These are phyloP conservation scores for Dioscorea zingiberensis DNA, from an alignment of 106 monocot species.

Conservation along the genomic window DNA sequence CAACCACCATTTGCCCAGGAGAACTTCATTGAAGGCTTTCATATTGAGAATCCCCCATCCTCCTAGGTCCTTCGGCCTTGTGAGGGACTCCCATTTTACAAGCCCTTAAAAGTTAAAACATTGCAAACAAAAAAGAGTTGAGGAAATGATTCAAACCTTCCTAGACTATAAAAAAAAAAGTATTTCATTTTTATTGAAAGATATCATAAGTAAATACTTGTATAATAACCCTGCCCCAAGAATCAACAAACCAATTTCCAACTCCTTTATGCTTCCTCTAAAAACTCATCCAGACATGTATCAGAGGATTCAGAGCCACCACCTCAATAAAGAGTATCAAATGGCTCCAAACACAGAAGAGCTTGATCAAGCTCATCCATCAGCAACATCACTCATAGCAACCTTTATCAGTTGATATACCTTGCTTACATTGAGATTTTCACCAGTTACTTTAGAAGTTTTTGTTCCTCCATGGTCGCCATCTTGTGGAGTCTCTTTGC, in stretches of 20 bases:
- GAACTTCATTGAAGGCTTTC: too few relatives aligned
- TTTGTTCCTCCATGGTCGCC: constrained; percentile 15
- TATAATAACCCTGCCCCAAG: background rate
- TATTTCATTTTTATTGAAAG: background rate
- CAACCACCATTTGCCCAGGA: too few relatives aligned
- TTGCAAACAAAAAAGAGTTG: background rate
- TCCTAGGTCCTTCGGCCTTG: too few relatives aligned
- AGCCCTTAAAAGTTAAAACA: too few relatives aligned
- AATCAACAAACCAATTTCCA: background rate
- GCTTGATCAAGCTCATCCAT: constrained; percentile 7
- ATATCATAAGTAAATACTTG: background rate
- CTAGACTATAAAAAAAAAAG: background rate
- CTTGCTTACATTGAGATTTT: constrained; percentile 19
- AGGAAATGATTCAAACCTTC: background rate
- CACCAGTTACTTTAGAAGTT: constrained; percentile 13
- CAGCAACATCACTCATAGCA: constrained; percentile 21
- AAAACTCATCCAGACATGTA: background rate
- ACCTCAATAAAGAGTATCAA: background rate
- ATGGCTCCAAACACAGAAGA: background rate
- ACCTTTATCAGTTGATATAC: constrained; percentile 22
- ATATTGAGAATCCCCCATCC: too few relatives aligned
- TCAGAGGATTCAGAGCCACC: background rate
- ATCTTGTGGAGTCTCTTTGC: constrained; percentile 19
- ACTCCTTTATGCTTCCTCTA: background rate
- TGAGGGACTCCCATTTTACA: too few relatives aligned